Percentiles rank a stretch among this genome's conserved stretches.
Conservation (phyloP, 2,329 filamentous ascomycete species). For the Penicillium fuscoglaucum region DNA sequence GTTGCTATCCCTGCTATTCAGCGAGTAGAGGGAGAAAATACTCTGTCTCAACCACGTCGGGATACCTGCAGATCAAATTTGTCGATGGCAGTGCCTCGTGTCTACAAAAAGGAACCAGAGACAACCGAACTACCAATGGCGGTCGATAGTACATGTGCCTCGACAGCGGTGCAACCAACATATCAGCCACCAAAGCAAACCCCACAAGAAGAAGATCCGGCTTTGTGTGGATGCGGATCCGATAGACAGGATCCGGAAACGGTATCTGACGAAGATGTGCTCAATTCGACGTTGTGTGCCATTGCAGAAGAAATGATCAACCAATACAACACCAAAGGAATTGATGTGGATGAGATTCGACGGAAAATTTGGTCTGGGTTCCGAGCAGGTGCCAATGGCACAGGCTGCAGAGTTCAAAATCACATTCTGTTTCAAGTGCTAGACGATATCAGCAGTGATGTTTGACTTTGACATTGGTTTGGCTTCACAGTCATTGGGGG, state of each 20-base stretch:
- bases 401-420: slow-evolving; percentile 42
- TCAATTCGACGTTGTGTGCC: slow-evolving; percentile 41
- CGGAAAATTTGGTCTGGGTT: slow-evolving; percentile 39
- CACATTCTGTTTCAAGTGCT: slow-evolving; percentile 46
- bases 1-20: slow-evolving; percentile 39
- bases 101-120: neutral
- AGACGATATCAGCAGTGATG: slow-evolving; percentile 39
- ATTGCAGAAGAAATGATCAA: slow-evolving; percentile 41
- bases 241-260: slow-evolving; percentile 13
- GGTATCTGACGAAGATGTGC: slow-evolving; percentile 26
- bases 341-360: slow-evolving; percentile 40
- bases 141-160: neutral
- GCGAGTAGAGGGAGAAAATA: slow-evolving; percentile 4
- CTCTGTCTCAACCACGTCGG: neutral
- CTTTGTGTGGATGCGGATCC: slow-evolving; percentile 28
- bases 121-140: neutral
- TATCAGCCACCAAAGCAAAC: neutral
- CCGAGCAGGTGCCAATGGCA: slow-evolving; percentile 27
- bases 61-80: neutral
- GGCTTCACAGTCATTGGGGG: neutral
- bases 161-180: neutral
- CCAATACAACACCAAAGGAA: slow-evolving; percentile 39
- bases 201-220: slow-evolving; percentile 5
- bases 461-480: slow-evolving; percentile 17
- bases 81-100: neutral